Conservation (phyloP, 371 early-diverging fungal genomes). For the Actinomucor elegans region DNA sequence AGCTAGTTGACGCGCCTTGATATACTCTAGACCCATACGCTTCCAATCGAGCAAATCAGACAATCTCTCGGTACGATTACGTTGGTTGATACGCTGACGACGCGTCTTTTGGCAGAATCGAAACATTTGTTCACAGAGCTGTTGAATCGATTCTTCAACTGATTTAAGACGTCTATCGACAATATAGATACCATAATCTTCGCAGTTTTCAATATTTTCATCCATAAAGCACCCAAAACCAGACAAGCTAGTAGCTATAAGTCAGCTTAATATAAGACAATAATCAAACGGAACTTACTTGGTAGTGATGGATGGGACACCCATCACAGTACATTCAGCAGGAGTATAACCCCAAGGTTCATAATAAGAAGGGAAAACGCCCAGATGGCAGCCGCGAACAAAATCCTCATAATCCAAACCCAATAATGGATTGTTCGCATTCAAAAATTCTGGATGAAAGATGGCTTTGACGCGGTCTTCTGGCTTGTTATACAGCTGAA, state of each 20-base stretch:
- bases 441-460: constrained; percentile 97
- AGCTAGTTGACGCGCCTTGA: constrained; percentile 93
- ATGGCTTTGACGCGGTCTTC: constrained; percentile 93
- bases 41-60: constrained; percentile 97
- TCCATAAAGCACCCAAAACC: constrained; percentile 99
- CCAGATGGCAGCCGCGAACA: constrained; percentile 94
- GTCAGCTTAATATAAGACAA: not conserved
- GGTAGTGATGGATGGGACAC: constrained; percentile 96
- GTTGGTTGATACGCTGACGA: constrained; percentile 96
- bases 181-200: constrained; percentile 97
- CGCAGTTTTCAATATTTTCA: constrained; percentile 90
- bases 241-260: constrained; percentile 55
- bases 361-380: constrained; percentile 96
- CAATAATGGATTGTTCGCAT: constrained; percentile 90
- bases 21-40: constrained; percentile 95
- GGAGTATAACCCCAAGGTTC: constrained; percentile 98
- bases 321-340: constrained; percentile 99
- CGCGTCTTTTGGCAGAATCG: constrained; percentile 91
- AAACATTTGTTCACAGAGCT: constrained; percentile 88
- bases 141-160: constrained; percentile 90
- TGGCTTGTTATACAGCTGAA: constrained; percentile 85
- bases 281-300: constrained; percentile 47
- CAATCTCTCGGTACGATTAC: constrained; percentile 95
- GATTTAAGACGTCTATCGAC: constrained; percentile 93
- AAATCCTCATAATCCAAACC: constrained; percentile 96